Base-by-base conservation (phyloP, 1,284 basidiomycete species). In the Heterobasidion occidentale region DNA sequence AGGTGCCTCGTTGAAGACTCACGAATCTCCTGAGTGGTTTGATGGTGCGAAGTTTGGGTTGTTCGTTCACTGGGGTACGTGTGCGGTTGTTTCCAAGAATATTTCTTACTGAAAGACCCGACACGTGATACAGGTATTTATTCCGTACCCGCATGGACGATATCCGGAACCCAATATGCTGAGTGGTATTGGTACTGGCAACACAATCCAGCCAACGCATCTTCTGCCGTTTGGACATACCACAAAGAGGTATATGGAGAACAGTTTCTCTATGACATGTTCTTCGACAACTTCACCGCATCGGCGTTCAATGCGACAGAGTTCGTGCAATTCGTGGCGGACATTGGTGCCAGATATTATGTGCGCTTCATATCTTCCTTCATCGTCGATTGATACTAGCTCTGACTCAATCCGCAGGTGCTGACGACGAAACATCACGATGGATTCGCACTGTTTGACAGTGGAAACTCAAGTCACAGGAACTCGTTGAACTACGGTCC, bases 1-100 rank as follows among this genome's bases (percentile, higher is more conserved):
- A 38, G 63, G 68, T 42, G 64, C 63, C 34, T 64, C 72, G 19
- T 59, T 81, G 55, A 67, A 65, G 3, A 69, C 67, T 20, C 78
- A 80, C 54, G 79, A 83, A 60, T 70, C 78, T 1, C 80, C 80
- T 1, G 71, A 70, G 38, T 83, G 80, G 78, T 78, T 77, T 57
- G 27, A 27, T 27, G 27, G 27, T 27, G 27, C 27, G 27, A 27
- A 45, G 42, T 45, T 45, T 17, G 42, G 42, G 14, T 6, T 45
- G 3, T 45, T 45, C 42, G 42, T 45, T 17, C 42, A 45, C 42
- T 45, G 42, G 42, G 42, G 42, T 45, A 45, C 12, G 17, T 14
- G 12, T 45, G 14, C 7, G 3, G 12, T 45, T 45, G 14, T 45
- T 14, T 45, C 7, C 42, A 45, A 14, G 3, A 5, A 14, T 45